Conservation (phyloP, 1,284 basidiomycete species). For the Thelephora terrestris region DNA sequence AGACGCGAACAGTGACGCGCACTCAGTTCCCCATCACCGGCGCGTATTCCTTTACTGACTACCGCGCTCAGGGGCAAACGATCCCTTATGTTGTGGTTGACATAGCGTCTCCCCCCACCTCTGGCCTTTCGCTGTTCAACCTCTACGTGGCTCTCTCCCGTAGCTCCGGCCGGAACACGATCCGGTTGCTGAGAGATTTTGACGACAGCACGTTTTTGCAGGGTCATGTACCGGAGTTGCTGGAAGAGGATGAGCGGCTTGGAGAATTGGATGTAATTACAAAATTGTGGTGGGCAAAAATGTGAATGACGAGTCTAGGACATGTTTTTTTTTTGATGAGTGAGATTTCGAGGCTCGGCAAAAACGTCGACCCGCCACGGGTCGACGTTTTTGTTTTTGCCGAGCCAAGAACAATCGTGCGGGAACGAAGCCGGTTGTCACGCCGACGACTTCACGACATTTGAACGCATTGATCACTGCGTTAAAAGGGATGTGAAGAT, state of each 20-base stretch:
- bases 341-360: too few species aligned
- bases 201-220: constrained; percentile 2
- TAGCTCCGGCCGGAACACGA: constrained; percentile 18
- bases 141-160: constrained; percentile 25
- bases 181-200: constrained; percentile 17
- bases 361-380: too few species aligned
- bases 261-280: background rate
- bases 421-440: too few species aligned
- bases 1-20: constrained; percentile 4
- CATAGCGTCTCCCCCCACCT: constrained; percentile 20
- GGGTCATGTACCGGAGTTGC: background rate
- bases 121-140: constrained; percentile 20
- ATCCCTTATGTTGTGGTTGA: constrained; percentile 21
- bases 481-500: too few species aligned
- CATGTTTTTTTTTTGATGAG: too few species aligned
- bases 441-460: too few species aligned
- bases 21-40: constrained; percentile 20
- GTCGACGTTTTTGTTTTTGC: too few species aligned
- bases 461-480: too few species aligned
- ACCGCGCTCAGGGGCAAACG: constrained; percentile 24
- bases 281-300: background rate
- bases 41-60: constrained; percentile 27
- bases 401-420: too few species aligned
- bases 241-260: constrained; percentile 6
- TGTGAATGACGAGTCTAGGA: too few species aligned